Conservation (phyloP, 2,329 filamentous ascomycete species). For the Colletotrichum magnum region DNA sequence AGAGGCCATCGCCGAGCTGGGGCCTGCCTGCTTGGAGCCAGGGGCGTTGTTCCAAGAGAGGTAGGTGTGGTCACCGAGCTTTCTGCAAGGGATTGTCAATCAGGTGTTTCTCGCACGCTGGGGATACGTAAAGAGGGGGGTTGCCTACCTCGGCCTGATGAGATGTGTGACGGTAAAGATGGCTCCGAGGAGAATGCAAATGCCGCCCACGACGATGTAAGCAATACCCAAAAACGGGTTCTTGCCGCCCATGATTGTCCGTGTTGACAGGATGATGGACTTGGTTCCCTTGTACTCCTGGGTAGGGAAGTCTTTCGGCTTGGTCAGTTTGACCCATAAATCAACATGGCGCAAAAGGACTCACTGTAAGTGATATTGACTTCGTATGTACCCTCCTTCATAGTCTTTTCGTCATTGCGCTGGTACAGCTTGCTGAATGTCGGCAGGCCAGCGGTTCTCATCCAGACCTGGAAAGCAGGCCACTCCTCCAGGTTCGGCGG, state of each 20-base stretch:
- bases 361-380: constrained; percentile 84
- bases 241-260: constrained; percentile 93
- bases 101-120: constrained; percentile 2
- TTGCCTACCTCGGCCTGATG: constrained; percentile 83
- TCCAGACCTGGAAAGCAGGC: constrained; percentile 97
- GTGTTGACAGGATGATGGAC: constrained; percentile 88
- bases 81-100: constrained; percentile 66
- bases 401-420: constrained; percentile 79
- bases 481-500: constrained; percentile 81
- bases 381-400: constrained; percentile 81
- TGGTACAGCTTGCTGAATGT: constrained; percentile 94
- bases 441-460: constrained; percentile 94
- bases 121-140: constrained; percentile 13
- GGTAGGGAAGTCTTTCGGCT: constrained; percentile 80
- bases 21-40: constrained; percentile 55
- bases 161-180: constrained; percentile 93
- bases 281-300: constrained; percentile 87
- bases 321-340: neutral
- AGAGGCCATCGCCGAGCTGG: constrained; percentile 61
- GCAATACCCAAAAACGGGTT: constrained; percentile 98
- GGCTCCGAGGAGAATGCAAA: constrained; percentile 90
- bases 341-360: constrained; percentile 52
- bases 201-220: constrained; percentile 92
- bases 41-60: constrained; percentile 88
- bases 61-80: constrained; percentile 98